Percentiles rank a stretch among this genome's conserved stretches.
Conservation (phyloP, 805 yeast genomes). For the Ogataea paraovalis region DNA sequence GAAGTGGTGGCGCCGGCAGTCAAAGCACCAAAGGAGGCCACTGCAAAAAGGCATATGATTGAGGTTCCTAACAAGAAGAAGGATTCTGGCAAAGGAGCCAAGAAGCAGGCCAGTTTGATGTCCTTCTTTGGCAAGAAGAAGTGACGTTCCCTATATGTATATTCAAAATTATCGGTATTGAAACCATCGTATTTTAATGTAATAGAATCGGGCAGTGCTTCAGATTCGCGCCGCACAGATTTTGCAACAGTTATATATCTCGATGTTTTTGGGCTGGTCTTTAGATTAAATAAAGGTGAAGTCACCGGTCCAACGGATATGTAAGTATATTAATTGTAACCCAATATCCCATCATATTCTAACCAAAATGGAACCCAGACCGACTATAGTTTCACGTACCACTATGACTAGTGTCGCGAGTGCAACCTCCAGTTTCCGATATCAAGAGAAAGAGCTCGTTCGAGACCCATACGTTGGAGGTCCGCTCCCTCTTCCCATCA, state of each 20-base stretch:
- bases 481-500: neutral
- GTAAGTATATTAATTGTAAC: too few species aligned
- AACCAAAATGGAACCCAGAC: neutral
- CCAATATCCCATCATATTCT: too few species aligned
- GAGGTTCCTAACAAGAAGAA: conserved; percentile 8
- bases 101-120: conserved; percentile 30
- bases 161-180: too few species aligned
- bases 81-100: conserved; percentile 4
- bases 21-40: conserved; percentile 6
- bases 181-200: too few species aligned
- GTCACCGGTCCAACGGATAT: too few species aligned
- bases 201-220: too few species aligned
- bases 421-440: neutral
- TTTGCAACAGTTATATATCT: neutral
- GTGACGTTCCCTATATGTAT: conserved; percentile 1
- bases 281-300: too few species aligned
- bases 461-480: neutral
- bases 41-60: conserved; percentile 11
- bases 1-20: conserved; percentile 7
- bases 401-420: neutral
- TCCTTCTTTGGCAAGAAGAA: conserved; percentile 30
- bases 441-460: neutral
- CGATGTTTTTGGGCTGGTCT: too few species aligned
- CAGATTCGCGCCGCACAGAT: neutral
- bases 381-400: neutral